Evolutionary conservation across 2,329 filamentous ascomycete genomes (phyloP).

Genomic region (Calycina herbarum): DNA sequence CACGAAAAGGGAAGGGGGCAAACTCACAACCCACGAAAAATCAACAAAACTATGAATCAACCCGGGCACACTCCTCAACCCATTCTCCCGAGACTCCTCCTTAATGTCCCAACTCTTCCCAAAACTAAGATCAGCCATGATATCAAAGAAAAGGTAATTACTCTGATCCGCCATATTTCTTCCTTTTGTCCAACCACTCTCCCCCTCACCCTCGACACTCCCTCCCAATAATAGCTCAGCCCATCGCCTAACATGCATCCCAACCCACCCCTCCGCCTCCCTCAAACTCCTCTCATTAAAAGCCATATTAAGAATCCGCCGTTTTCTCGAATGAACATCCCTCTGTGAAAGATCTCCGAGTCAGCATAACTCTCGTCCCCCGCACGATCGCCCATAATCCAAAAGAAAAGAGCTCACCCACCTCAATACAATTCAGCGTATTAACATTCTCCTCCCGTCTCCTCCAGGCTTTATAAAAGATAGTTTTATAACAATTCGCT

Average conservation of each 20-base stretch:
- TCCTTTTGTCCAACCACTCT: neutral
- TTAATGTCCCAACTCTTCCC: neutral
- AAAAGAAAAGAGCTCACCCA: too few species aligned
- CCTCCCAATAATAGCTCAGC: neutral
- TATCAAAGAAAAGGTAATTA: neutral
- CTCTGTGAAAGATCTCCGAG: too few species aligned
- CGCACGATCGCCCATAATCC: too few species aligned
- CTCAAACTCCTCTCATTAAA: slow-evolving; percentile 2
- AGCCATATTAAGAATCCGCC: slow-evolving; percentile 1
- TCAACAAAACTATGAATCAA: neutral
- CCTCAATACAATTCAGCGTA: neutral
- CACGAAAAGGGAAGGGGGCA: too few species aligned
- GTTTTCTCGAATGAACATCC: neutral
- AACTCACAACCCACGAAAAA: slow-evolving; percentile 1
- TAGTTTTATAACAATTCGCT: neutral
- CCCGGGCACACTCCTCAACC: neutral
- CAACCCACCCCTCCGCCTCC: neutral
- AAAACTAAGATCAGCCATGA: slow-evolving; percentile 5
- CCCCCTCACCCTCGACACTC: neutral
- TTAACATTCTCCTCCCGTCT: neutral
- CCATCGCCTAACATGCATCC: neutral
- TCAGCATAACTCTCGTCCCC: too few species aligned
- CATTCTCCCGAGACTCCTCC: neutral
- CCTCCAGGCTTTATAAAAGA: neutral
- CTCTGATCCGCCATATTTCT: neutral